Evolutionary conservation across 140 eudicot genomes (phyloP).

Genomic region (Stevia rebaudiana): DNA sequence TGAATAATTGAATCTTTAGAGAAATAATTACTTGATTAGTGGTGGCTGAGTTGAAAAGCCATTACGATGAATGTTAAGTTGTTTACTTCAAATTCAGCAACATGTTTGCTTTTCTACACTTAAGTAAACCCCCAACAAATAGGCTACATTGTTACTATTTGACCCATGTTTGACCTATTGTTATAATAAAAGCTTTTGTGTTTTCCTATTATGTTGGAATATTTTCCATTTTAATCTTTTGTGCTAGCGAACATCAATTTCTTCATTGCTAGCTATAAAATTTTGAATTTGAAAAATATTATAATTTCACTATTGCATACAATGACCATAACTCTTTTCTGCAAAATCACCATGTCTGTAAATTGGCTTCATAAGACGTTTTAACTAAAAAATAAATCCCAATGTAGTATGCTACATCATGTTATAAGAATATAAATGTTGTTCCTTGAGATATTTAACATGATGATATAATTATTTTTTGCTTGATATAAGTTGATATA

Average conservation of each 20-base stretch:
- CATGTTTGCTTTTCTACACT: not conserved
- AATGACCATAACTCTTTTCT: not conserved
- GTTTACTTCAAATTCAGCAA: not conserved
- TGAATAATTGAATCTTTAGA: constrained; percentile 4
- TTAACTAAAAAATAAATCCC: not conserved
- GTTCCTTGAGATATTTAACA: not conserved
- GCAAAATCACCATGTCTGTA: not conserved
- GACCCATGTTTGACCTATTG: not conserved
- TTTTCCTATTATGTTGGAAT: not conserved
- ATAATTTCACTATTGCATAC: not conserved
- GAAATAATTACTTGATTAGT: not conserved
- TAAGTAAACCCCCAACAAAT: not conserved
- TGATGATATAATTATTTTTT: not conserved
- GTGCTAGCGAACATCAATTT: not conserved
- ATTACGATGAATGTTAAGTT: not conserved
- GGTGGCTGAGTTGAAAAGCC: not conserved
- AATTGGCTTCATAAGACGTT: not conserved
- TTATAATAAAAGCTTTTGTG: constrained; percentile 2
- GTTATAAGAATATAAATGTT: not conserved
- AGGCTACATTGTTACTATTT: not conserved
- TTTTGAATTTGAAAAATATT: not conserved
- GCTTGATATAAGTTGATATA: not conserved
- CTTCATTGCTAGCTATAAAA: not conserved
- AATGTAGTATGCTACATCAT: not conserved
- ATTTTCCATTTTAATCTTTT: not conserved